Evolutionary conservation across 73 alveolate genomes (phyloP), one percentile per base, ranked within the genome.

Genomic region (Vitrella brassicaformis): DNA sequence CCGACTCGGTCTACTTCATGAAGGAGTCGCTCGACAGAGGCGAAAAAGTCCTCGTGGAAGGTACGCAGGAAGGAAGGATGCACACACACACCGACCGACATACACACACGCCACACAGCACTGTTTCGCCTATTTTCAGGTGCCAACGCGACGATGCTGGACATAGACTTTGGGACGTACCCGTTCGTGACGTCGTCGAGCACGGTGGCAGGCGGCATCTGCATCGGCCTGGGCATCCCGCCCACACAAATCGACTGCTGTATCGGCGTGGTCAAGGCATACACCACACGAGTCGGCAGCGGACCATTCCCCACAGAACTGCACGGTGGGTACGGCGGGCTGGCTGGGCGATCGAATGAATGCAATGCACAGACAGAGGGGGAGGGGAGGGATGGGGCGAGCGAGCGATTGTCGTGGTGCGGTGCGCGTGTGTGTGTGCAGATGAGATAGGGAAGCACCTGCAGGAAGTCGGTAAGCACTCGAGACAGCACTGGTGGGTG

Each of bases 301-400:
- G 99, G 99, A 27, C 98, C 97, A 28, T 94, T 94, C 90, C 99
- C 99, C 1, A 93, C 98, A 45, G 97, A 94, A 81, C 86, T 90
- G 25, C 75, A 72, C 68, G 80, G 85, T 47, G 86, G 4, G 56
- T 39, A 39, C 56, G 56, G 22, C 56, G 14, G 56, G 22, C 4
- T 39, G 56, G 22, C 14, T 39, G 4, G 14, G 56, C 56, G 22
- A 39, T 14, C 14, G 56, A 39, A 39, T 14, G 22, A 39, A 14
- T 39, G 14, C 56, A 39, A n/a, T n/a, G n/a, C n/a, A n/a, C n/a
- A n/a, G n/a, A n/a, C n/a, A n/a, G n/a, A n/a, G n/a, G n/a, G n/a
- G n/a, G n/a, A n/a, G n/a, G n/a, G n/a, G n/a, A n/a, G n/a, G n/a
- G n/a, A n/a, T n/a, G n/a, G n/a, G n/a, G n/a, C n/a, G n/a, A n/a